Evolutionary conservation across 805 yeast genomes (phyloP), one percentile per base, ranked within the genome.

Genomic region (Kazachstania kunashirensis): DNA sequence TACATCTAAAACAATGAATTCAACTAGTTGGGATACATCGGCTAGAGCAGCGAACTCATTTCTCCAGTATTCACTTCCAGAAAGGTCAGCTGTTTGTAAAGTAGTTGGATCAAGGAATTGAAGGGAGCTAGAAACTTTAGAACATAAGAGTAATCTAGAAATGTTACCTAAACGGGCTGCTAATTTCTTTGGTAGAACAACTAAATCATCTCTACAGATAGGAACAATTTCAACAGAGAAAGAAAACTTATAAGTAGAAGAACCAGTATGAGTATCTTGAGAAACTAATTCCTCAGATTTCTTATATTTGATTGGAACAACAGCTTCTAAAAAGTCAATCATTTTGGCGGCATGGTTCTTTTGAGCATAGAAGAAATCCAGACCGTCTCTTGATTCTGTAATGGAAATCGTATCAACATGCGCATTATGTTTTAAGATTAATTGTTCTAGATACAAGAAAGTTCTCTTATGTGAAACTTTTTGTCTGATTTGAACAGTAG

Each of bases 381-480:
- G 70, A 29, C 99, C 99, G 53, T 92, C 97, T 51, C 77, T 81
- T 26, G 88, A 68, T 62, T 92, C 98, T 57, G 85, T 82, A 50
- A 92, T 92, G 21, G 95, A 81, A 42, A 89, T 80, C 37, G 97
- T 89, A 57, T 88, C 94, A 42, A 80, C 77, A 59, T 92, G 97
- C 5, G 96, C 96, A 53, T 80, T 83, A 60, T 85, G 94, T 58
- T 72, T 86, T 62, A 92, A 71, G 51, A 92, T 92, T 61, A 94
- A 71, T 66, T 92, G 99, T 67, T 92, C 99, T 51, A 92, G 73
- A 55, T 84, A 92, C 59, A 89, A 73, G 61, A 92, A 89, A 7
- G 99, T 92, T 71, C 96, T 80, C 66, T 92, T 92, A 63, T 92
- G 98, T 13, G 84, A 76, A 25, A 92, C 98, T 59, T 94, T 92